Evolutionary conservation across 805 yeast species (phyloP).

Genomic region (Pichia thaimueangensis): DNA sequence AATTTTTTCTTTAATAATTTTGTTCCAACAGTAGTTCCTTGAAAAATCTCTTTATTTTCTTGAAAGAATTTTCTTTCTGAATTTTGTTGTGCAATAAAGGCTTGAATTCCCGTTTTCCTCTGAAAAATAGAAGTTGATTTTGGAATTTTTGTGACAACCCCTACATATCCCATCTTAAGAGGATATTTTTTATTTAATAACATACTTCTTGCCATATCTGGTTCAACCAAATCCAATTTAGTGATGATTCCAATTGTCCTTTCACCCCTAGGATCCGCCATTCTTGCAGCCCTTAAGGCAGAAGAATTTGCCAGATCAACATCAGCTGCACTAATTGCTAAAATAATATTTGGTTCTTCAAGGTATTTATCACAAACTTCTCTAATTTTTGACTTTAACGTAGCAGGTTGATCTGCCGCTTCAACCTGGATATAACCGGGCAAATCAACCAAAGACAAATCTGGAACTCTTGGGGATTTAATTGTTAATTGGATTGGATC

Average conservation of each 20-base stretch:
- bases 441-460: constrained; percentile 85
- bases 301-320: constrained; percentile 96
- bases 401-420: constrained; percentile 91
- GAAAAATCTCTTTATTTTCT: constrained; percentile 51
- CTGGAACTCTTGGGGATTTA: constrained; percentile 86
- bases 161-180: constrained; percentile 93
- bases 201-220: constrained; percentile 60
- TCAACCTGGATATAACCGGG: constrained; percentile 98
- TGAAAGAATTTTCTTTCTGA: constrained; percentile 62
- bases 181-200: constrained; percentile 82
- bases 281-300: constrained; percentile 83
- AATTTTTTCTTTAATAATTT: constrained; percentile 68
- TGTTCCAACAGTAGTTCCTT: constrained; percentile 70
- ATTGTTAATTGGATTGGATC: constrained; percentile 93
- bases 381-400: constrained; percentile 71
- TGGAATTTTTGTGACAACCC: constrained; percentile 85
- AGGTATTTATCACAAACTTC: constrained; percentile 78
- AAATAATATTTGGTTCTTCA: constrained; percentile 85
- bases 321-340: constrained; percentile 96
- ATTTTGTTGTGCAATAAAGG: constrained; percentile 61
- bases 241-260: constrained; percentile 96
- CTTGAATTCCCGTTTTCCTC: constrained; percentile 50
- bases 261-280: constrained; percentile 89
- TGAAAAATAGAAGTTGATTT: constrained; percentile 39
- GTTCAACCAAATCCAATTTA: constrained; percentile 82